A percentile compares a stretch with the other conserved stretches of the same genome.
Conservation (phyloP, 2,329 filamentous ascomycete species). For the Pezicula neosporulosa region DNA sequence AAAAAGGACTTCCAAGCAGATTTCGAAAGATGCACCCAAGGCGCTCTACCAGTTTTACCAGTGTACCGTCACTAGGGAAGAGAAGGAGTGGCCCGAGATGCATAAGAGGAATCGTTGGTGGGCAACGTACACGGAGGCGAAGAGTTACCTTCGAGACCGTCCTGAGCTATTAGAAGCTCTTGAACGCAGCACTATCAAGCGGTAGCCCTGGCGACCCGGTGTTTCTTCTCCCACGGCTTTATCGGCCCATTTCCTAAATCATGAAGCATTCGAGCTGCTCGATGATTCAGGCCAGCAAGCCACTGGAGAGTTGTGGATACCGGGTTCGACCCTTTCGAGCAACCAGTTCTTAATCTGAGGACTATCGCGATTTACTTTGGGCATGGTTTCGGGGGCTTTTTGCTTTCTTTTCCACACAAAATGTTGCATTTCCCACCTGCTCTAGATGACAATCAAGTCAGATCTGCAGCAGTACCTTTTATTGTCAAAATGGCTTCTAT, state of each 20-base stretch:
- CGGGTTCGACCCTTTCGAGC: slow-evolving; percentile 13
- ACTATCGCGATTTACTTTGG: neutral
- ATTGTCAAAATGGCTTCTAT: slow-evolving; percentile 16
- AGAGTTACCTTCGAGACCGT: slow-evolving; percentile 68
- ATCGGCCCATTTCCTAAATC: neutral
- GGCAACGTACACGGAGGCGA: slow-evolving; percentile 84
- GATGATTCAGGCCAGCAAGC: neutral
- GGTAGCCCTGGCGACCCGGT: slow-evolving; percentile 34
- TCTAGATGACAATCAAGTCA: slow-evolving; percentile 30
- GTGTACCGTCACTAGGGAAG: slow-evolving; percentile 81
- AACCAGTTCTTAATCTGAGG: neutral
- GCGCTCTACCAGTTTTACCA: slow-evolving; percentile 80
- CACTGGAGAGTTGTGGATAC: slow-evolving; percentile 21
- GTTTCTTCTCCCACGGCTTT: slow-evolving; percentile 17
- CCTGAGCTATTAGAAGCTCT: slow-evolving; percentile 89
- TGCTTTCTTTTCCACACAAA: slow-evolving; percentile 19
- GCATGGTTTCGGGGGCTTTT: slow-evolving; percentile 18
- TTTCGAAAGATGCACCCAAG: slow-evolving; percentile 58
- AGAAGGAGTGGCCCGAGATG: slow-evolving; percentile 87
- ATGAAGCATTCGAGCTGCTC: neutral
- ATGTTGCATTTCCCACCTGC: slow-evolving; percentile 23
- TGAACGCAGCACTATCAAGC: slow-evolving; percentile 54
- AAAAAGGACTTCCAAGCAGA: slow-evolving; percentile 73
- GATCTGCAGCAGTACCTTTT: slow-evolving; percentile 25
- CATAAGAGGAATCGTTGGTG: slow-evolving; percentile 88